phyloP scores from a whole-genome alignment of 352 stramenopile species.

The Thalassiosira pacifica region DNA sequence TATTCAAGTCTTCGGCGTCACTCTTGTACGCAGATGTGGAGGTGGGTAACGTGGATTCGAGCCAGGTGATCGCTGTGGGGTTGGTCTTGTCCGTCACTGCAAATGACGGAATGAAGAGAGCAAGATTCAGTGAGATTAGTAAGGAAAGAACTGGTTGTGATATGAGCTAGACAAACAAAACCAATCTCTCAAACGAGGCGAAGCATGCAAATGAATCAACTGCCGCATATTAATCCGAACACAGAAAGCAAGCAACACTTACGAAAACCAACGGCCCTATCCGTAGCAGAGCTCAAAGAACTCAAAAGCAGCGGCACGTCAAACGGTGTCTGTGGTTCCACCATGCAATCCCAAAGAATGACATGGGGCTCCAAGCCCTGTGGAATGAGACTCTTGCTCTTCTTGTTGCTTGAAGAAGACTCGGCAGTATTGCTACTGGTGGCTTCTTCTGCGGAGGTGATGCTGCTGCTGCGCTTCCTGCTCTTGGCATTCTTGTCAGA shows the following conservation, averaged over 20 bases:
- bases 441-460: conserved; percentile 29
- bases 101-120: background rate
- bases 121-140: conserved; percentile 9
- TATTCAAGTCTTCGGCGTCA: conserved; percentile 59
- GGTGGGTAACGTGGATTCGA: conserved; percentile 54
- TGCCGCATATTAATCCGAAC: too few relatives aligned
- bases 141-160: background rate
- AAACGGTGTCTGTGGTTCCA: conserved; percentile 74
- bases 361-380: conserved; percentile 49
- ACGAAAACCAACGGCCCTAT: conserved; percentile 71
- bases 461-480: conserved; percentile 57
- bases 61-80: conserved; percentile 69
- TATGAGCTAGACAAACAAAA: conserved; percentile 1
- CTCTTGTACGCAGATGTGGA: conserved; percentile 53
- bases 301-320: conserved; percentile 79
- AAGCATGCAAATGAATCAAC: too few relatives aligned
- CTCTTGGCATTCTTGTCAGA: background rate
- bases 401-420: too few relatives aligned
- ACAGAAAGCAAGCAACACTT: conserved; percentile 33
- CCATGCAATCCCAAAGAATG: conserved; percentile 75
- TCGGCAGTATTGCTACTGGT: conserved; percentile 23
- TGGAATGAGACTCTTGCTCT: conserved; percentile 40
- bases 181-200: background rate
- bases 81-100: conserved; percentile 55
- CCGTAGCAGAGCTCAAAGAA: conserved; percentile 69